These are phyloP conservation scores for Podaxis mareebaensis DNA, from an alignment of 768 basidiomycete species.

Conservation along the genomic window DNA sequence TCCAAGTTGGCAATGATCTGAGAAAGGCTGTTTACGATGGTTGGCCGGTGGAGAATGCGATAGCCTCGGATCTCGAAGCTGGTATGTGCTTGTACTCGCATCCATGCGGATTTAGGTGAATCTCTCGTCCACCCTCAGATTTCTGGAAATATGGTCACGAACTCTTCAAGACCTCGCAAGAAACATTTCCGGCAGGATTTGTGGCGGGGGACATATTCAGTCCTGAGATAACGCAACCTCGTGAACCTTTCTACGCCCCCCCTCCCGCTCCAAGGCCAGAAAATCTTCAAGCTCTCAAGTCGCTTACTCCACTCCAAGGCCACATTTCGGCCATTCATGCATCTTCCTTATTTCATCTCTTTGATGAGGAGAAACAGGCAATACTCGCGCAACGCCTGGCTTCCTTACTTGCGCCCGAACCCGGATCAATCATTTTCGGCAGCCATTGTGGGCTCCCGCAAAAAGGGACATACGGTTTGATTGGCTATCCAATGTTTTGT, in stretches of 20 bases:
- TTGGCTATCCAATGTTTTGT: conserved; percentile 11
- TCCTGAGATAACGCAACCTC: conserved; percentile 37
- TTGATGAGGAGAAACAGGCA: conserved; percentile 32
- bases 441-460: conserved; percentile 34
- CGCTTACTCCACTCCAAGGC: conserved; percentile 36
- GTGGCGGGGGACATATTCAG: conserved; percentile 57
- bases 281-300: conserved; percentile 17
- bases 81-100: conserved; percentile 20
- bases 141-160: conserved; percentile 65
- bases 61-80: conserved; percentile 37
- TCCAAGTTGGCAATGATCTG: conserved; percentile 39
- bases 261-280: conserved; percentile 9
- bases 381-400: conserved; percentile 31
- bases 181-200: conserved; percentile 56
- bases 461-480: conserved; percentile 16
- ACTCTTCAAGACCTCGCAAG: conserved; percentile 53
- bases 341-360: conserved; percentile 39
- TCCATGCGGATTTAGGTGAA: neutral
- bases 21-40: conserved; percentile 41
- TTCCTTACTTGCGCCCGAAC: conserved; percentile 31
- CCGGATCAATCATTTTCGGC: conserved; percentile 37
- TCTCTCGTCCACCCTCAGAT: conserved; percentile 30
- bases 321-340: conserved; percentile 49
- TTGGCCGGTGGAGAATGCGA: conserved; percentile 35
- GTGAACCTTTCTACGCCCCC: conserved; percentile 22